Evolutionary conservation across 2,329 filamentous ascomycete genomes (phyloP).

Genomic region (Diaporthe sp.): DNA sequence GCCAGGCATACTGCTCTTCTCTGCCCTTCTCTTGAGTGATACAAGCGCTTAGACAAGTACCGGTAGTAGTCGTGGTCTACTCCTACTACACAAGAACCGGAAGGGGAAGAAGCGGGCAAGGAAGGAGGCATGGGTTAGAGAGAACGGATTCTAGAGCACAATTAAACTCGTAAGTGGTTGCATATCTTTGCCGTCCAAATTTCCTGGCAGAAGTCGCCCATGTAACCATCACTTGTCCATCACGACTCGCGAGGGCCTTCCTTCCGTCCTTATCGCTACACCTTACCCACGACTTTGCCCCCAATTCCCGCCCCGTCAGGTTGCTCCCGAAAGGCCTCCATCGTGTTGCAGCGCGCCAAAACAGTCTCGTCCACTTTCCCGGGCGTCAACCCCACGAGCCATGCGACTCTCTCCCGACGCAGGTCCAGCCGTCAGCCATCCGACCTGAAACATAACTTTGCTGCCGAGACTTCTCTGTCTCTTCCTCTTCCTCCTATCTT

Average conservation of each 20-base stretch:
- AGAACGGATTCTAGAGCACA: conserved; percentile 14
- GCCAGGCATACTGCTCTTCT: neutral
- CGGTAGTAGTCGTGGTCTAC: neutral
- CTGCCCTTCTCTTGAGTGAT: neutral
- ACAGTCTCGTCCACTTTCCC: conserved; percentile 12
- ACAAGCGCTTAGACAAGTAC: conserved; percentile 29
- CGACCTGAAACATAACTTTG: conserved; percentile 11
- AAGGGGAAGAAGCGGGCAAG: neutral
- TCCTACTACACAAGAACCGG: neutral
- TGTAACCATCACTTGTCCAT: conserved; percentile 14
- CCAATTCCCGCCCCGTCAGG: conserved; percentile 8
- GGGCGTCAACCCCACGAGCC: conserved; percentile 11
- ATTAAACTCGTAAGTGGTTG: conserved; percentile 36
- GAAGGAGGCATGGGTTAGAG: neutral
- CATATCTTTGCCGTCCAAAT: conserved; percentile 30
- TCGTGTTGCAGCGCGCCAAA: conserved; percentile 27
- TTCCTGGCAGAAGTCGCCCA: conserved; percentile 21
- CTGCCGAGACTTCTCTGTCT: neutral
- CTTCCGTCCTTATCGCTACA: conserved; percentile 9
- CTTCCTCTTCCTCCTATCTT: neutral
- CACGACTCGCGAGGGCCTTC: conserved; percentile 18
- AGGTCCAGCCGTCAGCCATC: conserved; percentile 18
- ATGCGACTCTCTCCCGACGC: conserved; percentile 27
- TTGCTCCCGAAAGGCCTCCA: conserved; percentile 24
- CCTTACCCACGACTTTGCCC: conserved; percentile 30